Conservation (phyloP, 2,329 filamentous ascomycete genomes). For the Pseudogymnoascus sp. region DNA sequence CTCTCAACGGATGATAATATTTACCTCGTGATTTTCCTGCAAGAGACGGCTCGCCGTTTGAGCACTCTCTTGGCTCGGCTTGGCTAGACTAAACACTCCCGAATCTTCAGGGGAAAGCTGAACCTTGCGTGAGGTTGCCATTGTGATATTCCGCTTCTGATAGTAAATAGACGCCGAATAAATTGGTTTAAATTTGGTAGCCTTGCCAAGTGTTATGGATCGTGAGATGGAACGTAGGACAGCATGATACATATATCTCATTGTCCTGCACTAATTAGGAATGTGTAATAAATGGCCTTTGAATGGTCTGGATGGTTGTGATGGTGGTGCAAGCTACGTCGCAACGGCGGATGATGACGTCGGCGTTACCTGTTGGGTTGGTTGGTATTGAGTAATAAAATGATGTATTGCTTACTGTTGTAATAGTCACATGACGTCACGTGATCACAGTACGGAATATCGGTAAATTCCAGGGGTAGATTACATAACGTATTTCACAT, state of each 20-base stretch:
- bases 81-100: slow-evolving; percentile 39
- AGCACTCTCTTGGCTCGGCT: slow-evolving; percentile 50
- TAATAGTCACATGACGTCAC: too few species aligned
- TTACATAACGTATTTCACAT: too few species aligned
- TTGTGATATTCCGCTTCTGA: slow-evolving; percentile 10
- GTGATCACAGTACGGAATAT: too few species aligned
- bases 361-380: background rate
- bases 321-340: background rate
- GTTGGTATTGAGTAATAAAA: too few species aligned
- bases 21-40: slow-evolving; percentile 62
- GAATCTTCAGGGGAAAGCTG: slow-evolving; percentile 39
- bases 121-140: slow-evolving; percentile 33
- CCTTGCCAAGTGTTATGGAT: background rate
- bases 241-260: slow-evolving; percentile 1
- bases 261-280: background rate
- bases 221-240: background rate
- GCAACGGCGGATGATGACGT: background rate
- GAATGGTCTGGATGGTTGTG: background rate
- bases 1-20: slow-evolving; percentile 6
- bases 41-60: slow-evolving; percentile 56
- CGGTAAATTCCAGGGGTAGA: too few species aligned
- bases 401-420: too few species aligned
- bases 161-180: background rate
- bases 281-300: background rate
- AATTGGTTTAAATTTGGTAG: background rate